phyloP scores from a whole-genome alignment of 2,329 filamentous ascomycete genomes.

The Epichloe amarillans region DNA sequence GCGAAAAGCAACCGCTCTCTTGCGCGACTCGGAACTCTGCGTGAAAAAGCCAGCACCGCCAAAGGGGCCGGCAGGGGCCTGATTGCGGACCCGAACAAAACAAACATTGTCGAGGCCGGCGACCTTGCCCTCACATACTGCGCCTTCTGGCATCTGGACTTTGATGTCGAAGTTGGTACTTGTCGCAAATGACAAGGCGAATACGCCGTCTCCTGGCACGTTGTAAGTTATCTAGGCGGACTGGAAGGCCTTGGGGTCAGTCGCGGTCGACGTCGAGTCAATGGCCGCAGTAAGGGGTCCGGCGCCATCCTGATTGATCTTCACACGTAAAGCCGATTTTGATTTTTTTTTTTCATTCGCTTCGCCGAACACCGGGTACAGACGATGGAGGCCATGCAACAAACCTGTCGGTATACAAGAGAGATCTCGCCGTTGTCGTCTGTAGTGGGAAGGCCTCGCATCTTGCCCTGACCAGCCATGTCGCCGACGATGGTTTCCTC shows the following conservation, averaged over 20 bases:
- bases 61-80: constrained; percentile 2
- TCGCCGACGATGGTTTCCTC: constrained; percentile 1
- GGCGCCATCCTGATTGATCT: constrained; percentile 1
- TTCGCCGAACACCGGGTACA: too few relatives aligned
- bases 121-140: constrained; percentile 2
- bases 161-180: neutral
- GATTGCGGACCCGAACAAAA: constrained; percentile 3
- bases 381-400: neutral
- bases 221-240: neutral
- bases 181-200: constrained; percentile 1
- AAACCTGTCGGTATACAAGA: constrained; percentile 2
- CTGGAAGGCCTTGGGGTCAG: neutral
- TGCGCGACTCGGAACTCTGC: neutral
- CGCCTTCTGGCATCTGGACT: constrained; percentile 1
- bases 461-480: neutral
- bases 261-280: neutral
- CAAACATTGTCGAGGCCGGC: constrained; percentile 5
- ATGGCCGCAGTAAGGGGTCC: constrained; percentile 2
- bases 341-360: too few relatives aligned
- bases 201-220: neutral
- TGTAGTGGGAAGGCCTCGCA: constrained; percentile 1
- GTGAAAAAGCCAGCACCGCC: constrained; percentile 5
- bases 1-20: constrained; percentile 1
- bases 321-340: neutral
- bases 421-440: neutral